Conservation (phyloP, 75 land plant genomes). For the Sequoiadendron giganteum region DNA sequence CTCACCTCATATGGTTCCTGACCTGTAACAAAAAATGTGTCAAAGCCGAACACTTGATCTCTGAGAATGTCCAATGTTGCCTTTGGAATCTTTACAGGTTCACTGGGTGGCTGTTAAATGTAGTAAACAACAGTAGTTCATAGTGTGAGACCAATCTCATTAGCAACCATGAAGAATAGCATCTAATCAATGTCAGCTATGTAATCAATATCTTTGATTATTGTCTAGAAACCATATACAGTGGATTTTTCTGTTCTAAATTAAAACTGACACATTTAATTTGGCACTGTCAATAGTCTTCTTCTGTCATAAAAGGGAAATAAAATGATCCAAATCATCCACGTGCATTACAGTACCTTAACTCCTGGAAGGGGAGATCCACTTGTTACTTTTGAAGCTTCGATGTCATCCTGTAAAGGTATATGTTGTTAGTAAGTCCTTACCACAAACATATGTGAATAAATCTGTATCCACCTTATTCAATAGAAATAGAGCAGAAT, state of each 20-base stretch:
- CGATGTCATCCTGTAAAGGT: slow-evolving; percentile 36
- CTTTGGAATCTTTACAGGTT: slow-evolving; percentile 64
- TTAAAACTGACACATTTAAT: not conserved
- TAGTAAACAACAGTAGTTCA: not conserved
- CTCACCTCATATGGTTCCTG: slow-evolving; percentile 95
- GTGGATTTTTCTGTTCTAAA: not conserved
- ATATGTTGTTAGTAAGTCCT: not conserved
- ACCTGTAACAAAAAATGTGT: slow-evolving; percentile 89
- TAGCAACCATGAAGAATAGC: slow-evolving; percentile 4
- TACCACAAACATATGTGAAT: not conserved
- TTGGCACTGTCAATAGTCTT: not conserved
- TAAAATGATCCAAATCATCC: not conserved
- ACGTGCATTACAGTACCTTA: slow-evolving; percentile 47
- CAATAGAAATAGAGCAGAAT: slow-evolving; percentile 1
- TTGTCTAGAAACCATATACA: not conserved
- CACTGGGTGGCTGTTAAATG: slow-evolving; percentile 51
- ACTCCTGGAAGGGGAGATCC: slow-evolving; percentile 89
- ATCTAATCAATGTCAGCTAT: not conserved
- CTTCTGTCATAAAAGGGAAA: not conserved
- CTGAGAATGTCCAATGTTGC: slow-evolving; percentile 66
- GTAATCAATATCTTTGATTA: not conserved
- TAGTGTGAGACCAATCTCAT: not conserved
- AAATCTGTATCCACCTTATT: not conserved
- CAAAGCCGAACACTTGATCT: slow-evolving; percentile 94
- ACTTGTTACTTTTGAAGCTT: slow-evolving; percentile 51